Conservation (phyloP, 2,329 filamentous ascomycete species). For the Ascochyta koolunga region DNA sequence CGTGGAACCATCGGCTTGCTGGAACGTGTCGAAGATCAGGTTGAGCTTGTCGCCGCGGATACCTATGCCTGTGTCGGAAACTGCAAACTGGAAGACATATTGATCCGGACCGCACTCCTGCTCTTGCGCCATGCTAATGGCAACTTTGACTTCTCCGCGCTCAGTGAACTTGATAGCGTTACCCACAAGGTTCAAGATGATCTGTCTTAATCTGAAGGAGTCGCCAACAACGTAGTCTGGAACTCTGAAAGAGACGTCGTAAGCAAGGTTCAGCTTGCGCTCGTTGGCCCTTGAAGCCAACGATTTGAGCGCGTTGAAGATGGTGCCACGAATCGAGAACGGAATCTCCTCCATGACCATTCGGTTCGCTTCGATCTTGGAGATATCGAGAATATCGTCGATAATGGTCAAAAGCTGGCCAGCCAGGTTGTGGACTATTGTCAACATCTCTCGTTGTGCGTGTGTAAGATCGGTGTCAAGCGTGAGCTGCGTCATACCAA, state of each 20-base stretch:
- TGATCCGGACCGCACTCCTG: conserved; percentile 73
- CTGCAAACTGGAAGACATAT: conserved; percentile 93
- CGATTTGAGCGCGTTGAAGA: conserved; percentile 97
- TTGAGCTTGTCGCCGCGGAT: conserved; percentile 95
- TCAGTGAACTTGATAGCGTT: conserved; percentile 99
- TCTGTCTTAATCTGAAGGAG: conserved; percentile 93
- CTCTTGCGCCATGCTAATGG: conserved; percentile 76
- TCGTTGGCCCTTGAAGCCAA: conserved; percentile 97
- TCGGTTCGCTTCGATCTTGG: conserved; percentile 86
- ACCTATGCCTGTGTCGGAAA: conserved; percentile 95
- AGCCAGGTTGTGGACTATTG: conserved; percentile 94
- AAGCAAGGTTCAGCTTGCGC: conserved; percentile 89
- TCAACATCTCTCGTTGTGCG: conserved; percentile 97
- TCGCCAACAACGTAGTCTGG: conserved; percentile 96
- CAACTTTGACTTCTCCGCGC: conserved; percentile 91
- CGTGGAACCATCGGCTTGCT: conserved; percentile 96
- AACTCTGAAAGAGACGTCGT: conserved; percentile 90
- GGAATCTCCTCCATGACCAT: conserved; percentile 99
- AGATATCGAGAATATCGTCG: conserved; percentile 75
- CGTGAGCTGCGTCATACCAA: conserved; percentile 96
- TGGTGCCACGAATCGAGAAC: conserved; percentile 89
- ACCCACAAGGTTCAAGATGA: conserved; percentile 95
- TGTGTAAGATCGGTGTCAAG: conserved; percentile 92
- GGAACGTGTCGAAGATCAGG: conserved; percentile 98
- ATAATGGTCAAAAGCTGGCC: conserved; percentile 98